Evolutionary conservation across 495 filamentous ascomycete species (phyloP).

Genomic region (Lichina pygmaea): DNA sequence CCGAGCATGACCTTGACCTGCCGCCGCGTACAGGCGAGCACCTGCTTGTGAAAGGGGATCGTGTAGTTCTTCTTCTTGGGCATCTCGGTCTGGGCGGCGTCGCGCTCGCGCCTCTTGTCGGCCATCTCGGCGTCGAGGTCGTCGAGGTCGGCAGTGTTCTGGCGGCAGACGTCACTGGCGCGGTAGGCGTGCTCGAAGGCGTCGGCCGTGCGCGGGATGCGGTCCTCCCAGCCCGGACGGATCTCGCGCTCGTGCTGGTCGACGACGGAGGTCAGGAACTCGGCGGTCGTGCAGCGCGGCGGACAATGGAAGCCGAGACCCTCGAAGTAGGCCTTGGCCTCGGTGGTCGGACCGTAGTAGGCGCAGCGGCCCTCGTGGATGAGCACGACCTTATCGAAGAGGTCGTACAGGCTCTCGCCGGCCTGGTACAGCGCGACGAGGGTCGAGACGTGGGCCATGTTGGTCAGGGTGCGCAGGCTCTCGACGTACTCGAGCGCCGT

Average conservation of each 20-base stretch:
- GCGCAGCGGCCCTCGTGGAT: slow-evolving; percentile 38
- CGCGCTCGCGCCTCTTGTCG: slow-evolving; percentile 8
- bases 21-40: slow-evolving; percentile 35
- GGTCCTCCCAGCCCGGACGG: slow-evolving; percentile 27
- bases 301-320: slow-evolving; percentile 32
- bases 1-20: slow-evolving; percentile 40
- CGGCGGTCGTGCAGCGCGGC: slow-evolving; percentile 34
- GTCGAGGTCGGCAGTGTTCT: slow-evolving; percentile 11
- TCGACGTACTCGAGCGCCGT: slow-evolving; percentile 42
- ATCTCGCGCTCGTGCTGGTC: slow-evolving; percentile 33
- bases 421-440: slow-evolving; percentile 46
- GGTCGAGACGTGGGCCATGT: slow-evolving; percentile 31
- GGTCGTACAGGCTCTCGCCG: slow-evolving; percentile 36
- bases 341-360: slow-evolving; percentile 31
- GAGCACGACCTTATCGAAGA: slow-evolving; percentile 45
- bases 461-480: slow-evolving; percentile 31
- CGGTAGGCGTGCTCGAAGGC: slow-evolving; percentile 28
- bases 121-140: slow-evolving; percentile 22
- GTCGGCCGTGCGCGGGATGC: slow-evolving; percentile 29
- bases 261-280: slow-evolving; percentile 42
- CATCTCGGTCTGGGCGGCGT: slow-evolving; percentile 7
- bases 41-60: slow-evolving; percentile 37
- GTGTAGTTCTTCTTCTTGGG: slow-evolving; percentile 30
- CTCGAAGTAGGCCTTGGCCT: slow-evolving; percentile 35
- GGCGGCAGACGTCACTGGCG: slow-evolving; percentile 14